Base-by-base conservation (phyloP, 148 eudicot genomes). In the Chenopodium berlandieri region DNA sequence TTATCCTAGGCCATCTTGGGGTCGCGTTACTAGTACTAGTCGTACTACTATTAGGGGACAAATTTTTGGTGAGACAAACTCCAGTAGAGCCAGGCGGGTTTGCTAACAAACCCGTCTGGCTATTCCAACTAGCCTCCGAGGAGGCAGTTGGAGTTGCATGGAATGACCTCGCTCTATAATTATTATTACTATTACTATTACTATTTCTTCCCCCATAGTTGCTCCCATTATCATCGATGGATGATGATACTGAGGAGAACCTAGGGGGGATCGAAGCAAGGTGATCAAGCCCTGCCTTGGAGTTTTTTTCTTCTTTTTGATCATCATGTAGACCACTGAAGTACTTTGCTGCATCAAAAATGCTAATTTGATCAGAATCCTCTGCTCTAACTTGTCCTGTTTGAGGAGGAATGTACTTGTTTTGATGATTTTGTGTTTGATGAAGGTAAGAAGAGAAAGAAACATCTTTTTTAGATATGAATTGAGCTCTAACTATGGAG, bases 111-210 rank as follows among this genome's bases (percentile, higher is more conserved):
- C 95, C 98, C 22, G 91, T 88, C 82, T 89, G 94, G 92, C 98
- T 94, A 75, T 89, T 94, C 97, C 94, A 91, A 79, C 97, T 91
- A 0, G 92, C 98, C 80, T 94, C 98, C 0, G 98, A 94, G 1
- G 94, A 94, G 81, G 91, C 97, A 0, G 95, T 91, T 34, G 97
- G 98, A 20, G 94, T 93, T 0, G 95, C 91, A 8, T 84, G 88
- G 37, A 89, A 89, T 0, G 97, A 91, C 54, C 89, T 86, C 0
- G 84, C 79, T 12, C 91, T 50, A 65, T 82, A 85, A 20, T 87
- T 88, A 9, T 85, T 78, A 65, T 82, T 84, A 20, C 86, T 88
- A 9, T 86, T 78, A 34, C 50, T 71, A 71, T 4, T 68, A 40
- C 54, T 72, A 72, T 10, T 75, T 50, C 78, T 31, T 2, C 73